Base-by-base conservation (phyloP, 768 basidiomycete genomes). In the Amyloporia xantha region DNA sequence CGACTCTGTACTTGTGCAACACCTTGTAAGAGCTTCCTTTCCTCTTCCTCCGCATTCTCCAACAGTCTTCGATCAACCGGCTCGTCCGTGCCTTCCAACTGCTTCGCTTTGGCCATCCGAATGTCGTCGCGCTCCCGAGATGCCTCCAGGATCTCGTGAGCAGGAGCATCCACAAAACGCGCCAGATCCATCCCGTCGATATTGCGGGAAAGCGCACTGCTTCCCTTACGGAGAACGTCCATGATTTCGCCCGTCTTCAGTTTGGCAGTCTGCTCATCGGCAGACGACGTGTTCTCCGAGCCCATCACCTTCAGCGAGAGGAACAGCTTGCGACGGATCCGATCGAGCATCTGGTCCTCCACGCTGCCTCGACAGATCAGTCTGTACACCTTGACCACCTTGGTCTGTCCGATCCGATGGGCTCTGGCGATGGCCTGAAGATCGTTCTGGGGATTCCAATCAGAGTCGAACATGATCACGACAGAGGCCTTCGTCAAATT, bases 371-470 rank as follows among this genome's bases (percentile, higher is more conserved):
- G 74, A 52, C 82, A 83, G 39, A 87, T 81, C 26, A 88, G 66
- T 21, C 84, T 75, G 59, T 83, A 82, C 1, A 87, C 79, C 62
- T 84, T 78, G 51, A 88, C 86, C 21, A 68, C 68, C 58, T 84
- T 85, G 44, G 76, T 85, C 62, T 88, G 86, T 5, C 86, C 86
- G 47, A 87, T 85, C 9, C 89, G 78, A 62, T 91, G 89, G 0
- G 89, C 89, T 36, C 89, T 75, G 20, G 89, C 89, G 63, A 91
- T 88, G 0, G 89, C 89, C 65, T 91, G 88, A 5, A 91, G 67
- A 62, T 91, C 89, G 61, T 87, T 90, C 63, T 89, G 77, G 13
- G 79, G 79, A 61, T 81, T 81, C 78, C 79, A 81, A 40, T 79
- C 78, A 0, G 73, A 76, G 62, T 91, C 88, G 54, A 82, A 85